phyloP scores from a whole-genome alignment of 345 rosid species.

The Turritis glabra region DNA sequence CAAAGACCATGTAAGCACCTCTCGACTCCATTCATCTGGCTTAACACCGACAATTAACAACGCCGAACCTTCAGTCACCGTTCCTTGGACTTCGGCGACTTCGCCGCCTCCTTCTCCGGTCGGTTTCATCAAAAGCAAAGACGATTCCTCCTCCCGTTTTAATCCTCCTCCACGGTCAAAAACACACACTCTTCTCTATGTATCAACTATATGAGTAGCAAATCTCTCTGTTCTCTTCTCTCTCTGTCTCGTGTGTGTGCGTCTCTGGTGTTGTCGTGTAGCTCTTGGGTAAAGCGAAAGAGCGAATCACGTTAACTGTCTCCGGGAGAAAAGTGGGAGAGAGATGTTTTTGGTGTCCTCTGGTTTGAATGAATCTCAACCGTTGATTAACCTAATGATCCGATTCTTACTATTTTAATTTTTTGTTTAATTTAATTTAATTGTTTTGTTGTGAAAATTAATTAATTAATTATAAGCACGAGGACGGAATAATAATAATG shows the following conservation, averaged over 20 bases:
- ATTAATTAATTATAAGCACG: conserved; percentile 23
- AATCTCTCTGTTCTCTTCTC: conserved; percentile 10
- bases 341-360: conserved; percentile 33
- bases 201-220: no score
- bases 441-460: no score
- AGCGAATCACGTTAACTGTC: conserved; percentile 47
- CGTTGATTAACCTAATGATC: conserved; percentile 27
- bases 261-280: conserved; percentile 33
- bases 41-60: conserved; percentile 77
- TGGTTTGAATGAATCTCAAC: conserved; percentile 40
- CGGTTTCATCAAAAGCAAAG: conserved; percentile 42
- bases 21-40: conserved; percentile 68
- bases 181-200: not conserved
- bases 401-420: conserved; percentile 10
- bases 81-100: conserved; percentile 25
- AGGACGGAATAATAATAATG: conserved; percentile 30
- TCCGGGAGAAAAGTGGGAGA: conserved; percentile 42
- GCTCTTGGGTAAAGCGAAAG: conserved; percentile 36
- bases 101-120: conserved; percentile 29
- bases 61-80: conserved; percentile 27
- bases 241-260: not conserved
- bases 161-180: conserved; percentile 11
- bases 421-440: no score
- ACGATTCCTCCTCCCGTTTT: conserved; percentile 18
- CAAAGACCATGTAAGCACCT: conserved; percentile 84